These are phyloP conservation scores for Trifolium fragiferum DNA, from an alignment of 306 rosid species.

Conservation along the genomic window DNA sequence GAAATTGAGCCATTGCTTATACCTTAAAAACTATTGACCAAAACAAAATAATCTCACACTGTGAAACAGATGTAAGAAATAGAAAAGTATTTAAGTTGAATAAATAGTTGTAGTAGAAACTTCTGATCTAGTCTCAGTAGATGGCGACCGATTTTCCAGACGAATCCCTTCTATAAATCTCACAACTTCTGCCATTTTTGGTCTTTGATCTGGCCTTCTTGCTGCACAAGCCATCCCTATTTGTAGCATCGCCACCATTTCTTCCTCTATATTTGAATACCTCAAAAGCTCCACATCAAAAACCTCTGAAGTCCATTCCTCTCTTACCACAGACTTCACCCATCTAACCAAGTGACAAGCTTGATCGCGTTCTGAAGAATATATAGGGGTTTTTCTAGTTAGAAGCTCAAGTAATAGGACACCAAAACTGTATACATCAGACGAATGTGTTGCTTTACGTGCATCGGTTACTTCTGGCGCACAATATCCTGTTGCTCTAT, in stretches of 20 bases:
- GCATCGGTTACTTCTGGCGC: conserved; percentile 89
- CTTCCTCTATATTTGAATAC: conserved; percentile 87
- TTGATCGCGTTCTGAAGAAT: conserved; percentile 64
- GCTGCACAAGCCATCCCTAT: conserved; percentile 82
- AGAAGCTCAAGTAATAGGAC: conserved; percentile 88
- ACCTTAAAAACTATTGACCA: conserved; percentile 21
- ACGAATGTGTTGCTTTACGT: conserved; percentile 64
- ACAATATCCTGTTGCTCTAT: conserved; percentile 73
- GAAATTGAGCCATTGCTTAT: conserved; percentile 33
- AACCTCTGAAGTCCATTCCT: conserved; percentile 98
- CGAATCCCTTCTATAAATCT: conserved; percentile 73
- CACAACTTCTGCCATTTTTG: conserved; percentile 62
- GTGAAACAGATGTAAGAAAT: conserved; percentile 48
- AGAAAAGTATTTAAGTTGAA: conserved; percentile 50
- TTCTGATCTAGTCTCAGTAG: conserved; percentile 56
- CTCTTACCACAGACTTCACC: conserved; percentile 95
- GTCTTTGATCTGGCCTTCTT: conserved; percentile 78
- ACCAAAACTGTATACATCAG: conserved; percentile 85
- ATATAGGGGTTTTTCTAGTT: conserved; percentile 78
- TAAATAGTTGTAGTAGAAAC: conserved; percentile 53
- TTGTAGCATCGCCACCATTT: conserved; percentile 92
- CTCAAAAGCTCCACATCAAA: conserved; percentile 78
- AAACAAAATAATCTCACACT: conserved; percentile 51
- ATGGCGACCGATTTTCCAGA: conserved; percentile 56
- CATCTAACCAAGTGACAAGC: conserved; percentile 83